A percentile compares a stretch with the other conserved stretches of the same genome.
These are phyloP conservation scores for Penicillium malachiteum DNA, from an alignment of 495 filamentous ascomycete genomes.

Conservation along the genomic window DNA sequence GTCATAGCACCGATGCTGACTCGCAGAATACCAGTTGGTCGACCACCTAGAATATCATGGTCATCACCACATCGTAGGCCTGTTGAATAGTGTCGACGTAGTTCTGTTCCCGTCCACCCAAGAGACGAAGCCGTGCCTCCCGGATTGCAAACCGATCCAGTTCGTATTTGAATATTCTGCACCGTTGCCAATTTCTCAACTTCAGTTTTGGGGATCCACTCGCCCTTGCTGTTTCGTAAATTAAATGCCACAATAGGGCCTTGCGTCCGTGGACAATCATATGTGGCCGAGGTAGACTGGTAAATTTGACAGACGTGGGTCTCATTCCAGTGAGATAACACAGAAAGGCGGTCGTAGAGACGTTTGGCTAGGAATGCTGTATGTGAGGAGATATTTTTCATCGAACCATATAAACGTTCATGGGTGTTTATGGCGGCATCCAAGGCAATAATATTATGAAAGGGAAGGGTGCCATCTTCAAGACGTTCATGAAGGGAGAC, in stretches of 20 bases:
- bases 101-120: constrained; percentile 70
- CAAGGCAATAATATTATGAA: constrained; percentile 84
- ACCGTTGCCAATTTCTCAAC: constrained; percentile 80
- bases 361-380: constrained; percentile 61
- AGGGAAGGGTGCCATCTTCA: constrained; percentile 87
- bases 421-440: constrained; percentile 72
- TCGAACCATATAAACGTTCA: constrained; percentile 64
- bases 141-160: constrained; percentile 88
- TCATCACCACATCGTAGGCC: constrained; percentile 79
- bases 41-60: constrained; percentile 76
- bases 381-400: constrained; percentile 72
- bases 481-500: constrained; percentile 73
- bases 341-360: constrained; percentile 57
- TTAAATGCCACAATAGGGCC: constrained; percentile 88
- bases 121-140: constrained; percentile 74
- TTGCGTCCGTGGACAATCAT: constrained; percentile 50
- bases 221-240: constrained; percentile 60
- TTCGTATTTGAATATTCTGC: constrained; percentile 76
- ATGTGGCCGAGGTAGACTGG: constrained; percentile 39
- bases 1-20: constrained; percentile 88
- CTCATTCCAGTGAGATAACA: constrained; percentile 67
- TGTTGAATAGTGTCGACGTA: constrained; percentile 74
- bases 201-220: constrained; percentile 77
- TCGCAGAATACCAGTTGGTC: constrained; percentile 83
- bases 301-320: constrained; percentile 65